Percentiles rank a stretch among this genome's conserved stretches.
Conservation (phyloP, 352 stramenopile species). For the Elongisporangium undulatum region DNA sequence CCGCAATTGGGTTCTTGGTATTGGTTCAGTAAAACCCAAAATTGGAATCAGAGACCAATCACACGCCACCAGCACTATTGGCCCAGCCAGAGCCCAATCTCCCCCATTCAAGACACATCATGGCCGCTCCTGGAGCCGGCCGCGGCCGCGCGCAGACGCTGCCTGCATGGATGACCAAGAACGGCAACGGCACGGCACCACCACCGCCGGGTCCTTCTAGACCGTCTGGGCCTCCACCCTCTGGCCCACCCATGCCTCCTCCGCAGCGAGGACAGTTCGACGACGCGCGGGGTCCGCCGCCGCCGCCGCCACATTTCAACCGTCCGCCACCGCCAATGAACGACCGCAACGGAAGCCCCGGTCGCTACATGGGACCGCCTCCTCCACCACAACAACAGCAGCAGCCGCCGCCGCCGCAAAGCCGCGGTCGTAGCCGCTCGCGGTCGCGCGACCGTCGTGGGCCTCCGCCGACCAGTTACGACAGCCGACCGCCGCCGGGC, state of each 20-base stretch:
- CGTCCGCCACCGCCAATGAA: slow-evolving; percentile 6
- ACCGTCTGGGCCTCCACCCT: slow-evolving; percentile 5
- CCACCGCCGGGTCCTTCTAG: slow-evolving; percentile 8
- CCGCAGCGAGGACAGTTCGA: slow-evolving; percentile 61
- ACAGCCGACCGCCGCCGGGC: slow-evolving; percentile 1
- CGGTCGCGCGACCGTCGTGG: slow-evolving; percentile 16
- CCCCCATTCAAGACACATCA: slow-evolving; percentile 13
- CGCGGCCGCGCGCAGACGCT: slow-evolving; percentile 66
- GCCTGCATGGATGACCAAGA: slow-evolving; percentile 86
- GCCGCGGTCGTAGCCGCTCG: slow-evolving; percentile 22
- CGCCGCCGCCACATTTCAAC: background rate
- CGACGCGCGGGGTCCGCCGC: slow-evolving; percentile 33
- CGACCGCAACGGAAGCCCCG: slow-evolving; percentile 10
- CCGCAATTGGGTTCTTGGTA: background rate
- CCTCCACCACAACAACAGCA: slow-evolving; percentile 2
- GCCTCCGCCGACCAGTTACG: slow-evolving; percentile 5
- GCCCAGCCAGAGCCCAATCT: background rate
- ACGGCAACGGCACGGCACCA: slow-evolving; percentile 10
- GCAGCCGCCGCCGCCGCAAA: slow-evolving; percentile 3
- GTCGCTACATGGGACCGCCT: slow-evolving; percentile 6
- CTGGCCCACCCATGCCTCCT: slow-evolving; percentile 11
- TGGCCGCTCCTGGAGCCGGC: slow-evolving; percentile 63
- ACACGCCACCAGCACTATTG: background rate
- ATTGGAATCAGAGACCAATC: background rate
- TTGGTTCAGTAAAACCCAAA: background rate